These are phyloP conservation scores for Suillus plorans DNA, from an alignment of 768 basidiomycete genomes.

Conservation along the genomic window DNA sequence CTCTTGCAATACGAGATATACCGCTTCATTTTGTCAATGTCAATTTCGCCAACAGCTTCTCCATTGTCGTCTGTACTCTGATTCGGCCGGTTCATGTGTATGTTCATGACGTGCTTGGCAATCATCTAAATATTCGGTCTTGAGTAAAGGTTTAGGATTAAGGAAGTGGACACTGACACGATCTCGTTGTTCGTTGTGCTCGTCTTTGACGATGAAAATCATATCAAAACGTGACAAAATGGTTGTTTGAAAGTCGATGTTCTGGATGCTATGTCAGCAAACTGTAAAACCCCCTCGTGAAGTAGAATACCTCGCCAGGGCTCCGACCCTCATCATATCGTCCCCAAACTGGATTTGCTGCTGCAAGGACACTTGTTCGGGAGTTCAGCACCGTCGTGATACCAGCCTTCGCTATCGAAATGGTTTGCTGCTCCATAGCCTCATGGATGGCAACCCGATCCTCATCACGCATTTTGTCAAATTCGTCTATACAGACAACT, in stretches of 20 bases:
- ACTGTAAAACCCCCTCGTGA: not conserved
- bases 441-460: slow-evolving; percentile 99
- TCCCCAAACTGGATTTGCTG: slow-evolving; percentile 97
- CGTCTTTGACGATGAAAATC: slow-evolving; percentile 99
- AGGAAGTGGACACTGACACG: slow-evolving; percentile 49
- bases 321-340: slow-evolving; percentile 96
- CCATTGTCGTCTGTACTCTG: slow-evolving; percentile 57
- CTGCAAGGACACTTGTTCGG: slow-evolving; percentile 91
- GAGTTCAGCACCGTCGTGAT: slow-evolving; percentile 98
- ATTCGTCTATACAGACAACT: slow-evolving; percentile 99
- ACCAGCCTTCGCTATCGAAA: slow-evolving; percentile 98
- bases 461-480: slow-evolving; percentile 99
- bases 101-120: slow-evolving; percentile 97
- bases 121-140: slow-evolving; percentile 61
- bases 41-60: slow-evolving; percentile 82
- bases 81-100: slow-evolving; percentile 93
- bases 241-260: slow-evolving; percentile 97
- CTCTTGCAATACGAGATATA: slow-evolving; percentile 96
- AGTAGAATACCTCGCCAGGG: slow-evolving; percentile 74
- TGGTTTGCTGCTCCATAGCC: slow-evolving; percentile 99
- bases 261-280: slow-evolving; percentile 36
- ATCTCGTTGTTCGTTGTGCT: slow-evolving; percentile 93
- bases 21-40: slow-evolving; percentile 97
- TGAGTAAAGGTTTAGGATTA: not conserved
- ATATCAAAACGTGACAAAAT: slow-evolving; percentile 98